These are phyloP conservation scores for Colletotrichum sidae DNA, from an alignment of 2,329 filamentous ascomycete genomes.

Conservation along the genomic window DNA sequence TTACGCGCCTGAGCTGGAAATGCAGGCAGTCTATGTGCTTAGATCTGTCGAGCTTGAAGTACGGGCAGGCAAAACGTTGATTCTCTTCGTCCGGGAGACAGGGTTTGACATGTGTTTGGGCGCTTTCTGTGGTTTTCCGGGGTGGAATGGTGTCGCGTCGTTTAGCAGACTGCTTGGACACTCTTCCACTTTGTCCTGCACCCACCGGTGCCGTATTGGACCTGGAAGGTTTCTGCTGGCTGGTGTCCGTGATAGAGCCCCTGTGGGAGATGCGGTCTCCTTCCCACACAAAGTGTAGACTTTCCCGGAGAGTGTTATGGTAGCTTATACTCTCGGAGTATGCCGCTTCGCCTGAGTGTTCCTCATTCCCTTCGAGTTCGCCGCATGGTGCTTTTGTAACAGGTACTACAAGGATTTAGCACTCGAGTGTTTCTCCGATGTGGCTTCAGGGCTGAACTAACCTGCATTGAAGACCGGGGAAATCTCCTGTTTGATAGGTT, in stretches of 20 bases:
- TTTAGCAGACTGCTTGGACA: too few species aligned
- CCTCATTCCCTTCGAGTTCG: too few species aligned
- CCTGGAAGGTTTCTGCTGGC: neutral
- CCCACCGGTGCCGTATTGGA: neutral
- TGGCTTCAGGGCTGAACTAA: too few species aligned
- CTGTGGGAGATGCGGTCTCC: neutral
- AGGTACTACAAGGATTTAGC: too few species aligned
- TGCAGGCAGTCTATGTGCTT: constrained; percentile 11
- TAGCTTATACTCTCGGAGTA: too few species aligned
- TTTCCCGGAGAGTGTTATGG: too few species aligned
- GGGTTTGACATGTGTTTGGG: neutral
- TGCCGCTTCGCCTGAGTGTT: too few species aligned
- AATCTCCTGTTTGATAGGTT: too few species aligned
- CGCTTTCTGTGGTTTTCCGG: neutral
- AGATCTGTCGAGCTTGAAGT: neutral
- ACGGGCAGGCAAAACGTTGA: neutral
- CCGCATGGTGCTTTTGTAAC: too few species aligned
- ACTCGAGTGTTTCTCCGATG: too few species aligned
- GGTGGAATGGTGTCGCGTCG: neutral
- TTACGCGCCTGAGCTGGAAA: constrained; percentile 4
- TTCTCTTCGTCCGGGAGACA: neutral
- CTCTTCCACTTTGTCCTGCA: neutral
- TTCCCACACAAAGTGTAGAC: neutral
- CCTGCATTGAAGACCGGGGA: too few species aligned
- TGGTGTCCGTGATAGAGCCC: neutral